phyloP scores from a whole-genome alignment of 202 grass and related monocot species.

The Elaeis oleifera region DNA sequence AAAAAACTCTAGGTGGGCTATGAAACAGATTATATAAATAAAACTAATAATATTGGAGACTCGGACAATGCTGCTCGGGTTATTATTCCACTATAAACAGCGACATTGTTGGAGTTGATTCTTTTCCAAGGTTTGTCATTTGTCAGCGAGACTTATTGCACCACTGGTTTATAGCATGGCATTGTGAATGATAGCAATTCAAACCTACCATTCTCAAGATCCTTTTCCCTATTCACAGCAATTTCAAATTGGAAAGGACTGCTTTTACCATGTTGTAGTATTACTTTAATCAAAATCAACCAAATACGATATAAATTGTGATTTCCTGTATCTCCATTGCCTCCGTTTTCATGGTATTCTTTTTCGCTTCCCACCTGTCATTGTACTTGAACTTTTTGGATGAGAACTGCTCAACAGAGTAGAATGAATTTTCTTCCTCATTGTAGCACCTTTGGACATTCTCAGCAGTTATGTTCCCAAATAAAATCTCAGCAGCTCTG shows the following conservation, averaged over 20 bases:
- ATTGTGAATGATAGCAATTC: constrained; percentile 43
- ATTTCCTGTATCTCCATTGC: constrained; percentile 1
- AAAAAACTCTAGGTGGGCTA: too few relatives aligned
- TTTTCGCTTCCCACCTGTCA: background rate
- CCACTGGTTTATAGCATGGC: constrained; percentile 1
- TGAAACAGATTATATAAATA: too few relatives aligned
- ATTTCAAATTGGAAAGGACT: constrained; percentile 52
- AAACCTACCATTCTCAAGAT: constrained; percentile 49
- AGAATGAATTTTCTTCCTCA: background rate
- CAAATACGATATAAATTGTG: constrained; percentile 46
- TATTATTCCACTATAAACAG: too few relatives aligned
- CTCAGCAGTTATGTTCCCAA: constrained; percentile 49
- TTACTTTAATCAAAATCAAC: constrained; percentile 42
- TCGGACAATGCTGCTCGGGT: too few relatives aligned
- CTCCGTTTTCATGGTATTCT: constrained; percentile 15
- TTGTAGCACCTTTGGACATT: constrained; percentile 36
- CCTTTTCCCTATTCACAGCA: constrained; percentile 34
- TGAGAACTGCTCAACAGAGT: constrained; percentile 15
- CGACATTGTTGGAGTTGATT: too few relatives aligned
- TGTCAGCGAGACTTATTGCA: too few relatives aligned
- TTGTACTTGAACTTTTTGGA: constrained; percentile 4
- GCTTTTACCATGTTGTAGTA: constrained; percentile 37
- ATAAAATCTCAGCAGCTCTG: constrained; percentile 54
- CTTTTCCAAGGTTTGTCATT: too few relatives aligned
- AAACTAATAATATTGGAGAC: too few relatives aligned